Evolutionary conservation across 2,329 filamentous ascomycete genomes (phyloP).

Genomic region (Exophiala sp.): DNA sequence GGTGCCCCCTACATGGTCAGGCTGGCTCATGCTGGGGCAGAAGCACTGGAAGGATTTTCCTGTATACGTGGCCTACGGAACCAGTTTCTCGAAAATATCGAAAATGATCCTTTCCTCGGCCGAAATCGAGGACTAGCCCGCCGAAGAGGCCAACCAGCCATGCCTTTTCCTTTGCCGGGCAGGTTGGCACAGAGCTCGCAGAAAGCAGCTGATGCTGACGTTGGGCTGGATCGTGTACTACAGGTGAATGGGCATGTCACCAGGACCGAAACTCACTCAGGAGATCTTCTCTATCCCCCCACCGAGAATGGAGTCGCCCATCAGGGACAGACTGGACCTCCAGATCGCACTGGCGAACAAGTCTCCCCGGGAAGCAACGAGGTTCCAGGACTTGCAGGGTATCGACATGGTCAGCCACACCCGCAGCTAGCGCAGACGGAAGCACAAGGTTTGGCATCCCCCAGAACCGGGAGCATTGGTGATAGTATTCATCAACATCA

Average conservation of each 20-base stretch:
- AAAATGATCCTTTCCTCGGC: constrained; percentile 4
- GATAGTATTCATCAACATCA: background rate
- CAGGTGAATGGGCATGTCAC: background rate
- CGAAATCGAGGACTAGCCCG: constrained; percentile 6
- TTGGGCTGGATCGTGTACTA: background rate
- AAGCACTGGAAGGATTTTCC: background rate
- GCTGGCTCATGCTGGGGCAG: constrained; percentile 9
- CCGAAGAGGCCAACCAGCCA: constrained; percentile 14
- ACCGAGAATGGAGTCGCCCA: background rate
- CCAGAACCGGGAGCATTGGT: no score
- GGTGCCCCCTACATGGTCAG: constrained; percentile 12
- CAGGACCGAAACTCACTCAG: background rate
- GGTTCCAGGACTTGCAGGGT: background rate
- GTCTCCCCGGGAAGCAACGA: no score
- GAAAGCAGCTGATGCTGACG: background rate
- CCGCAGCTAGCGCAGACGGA: background rate
- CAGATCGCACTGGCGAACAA: no score
- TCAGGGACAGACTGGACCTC: background rate
- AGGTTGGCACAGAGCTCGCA: constrained; percentile 12
- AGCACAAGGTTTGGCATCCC: background rate
- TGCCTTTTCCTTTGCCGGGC: constrained; percentile 23
- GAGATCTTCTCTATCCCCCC: background rate
- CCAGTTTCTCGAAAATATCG: constrained; percentile 10
- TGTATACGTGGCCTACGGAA: constrained; percentile 9
- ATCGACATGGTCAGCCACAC: background rate